phyloP scores from a whole-genome alignment of 805 yeast genomes.

The Saccharomycodes ludwigii region DNA sequence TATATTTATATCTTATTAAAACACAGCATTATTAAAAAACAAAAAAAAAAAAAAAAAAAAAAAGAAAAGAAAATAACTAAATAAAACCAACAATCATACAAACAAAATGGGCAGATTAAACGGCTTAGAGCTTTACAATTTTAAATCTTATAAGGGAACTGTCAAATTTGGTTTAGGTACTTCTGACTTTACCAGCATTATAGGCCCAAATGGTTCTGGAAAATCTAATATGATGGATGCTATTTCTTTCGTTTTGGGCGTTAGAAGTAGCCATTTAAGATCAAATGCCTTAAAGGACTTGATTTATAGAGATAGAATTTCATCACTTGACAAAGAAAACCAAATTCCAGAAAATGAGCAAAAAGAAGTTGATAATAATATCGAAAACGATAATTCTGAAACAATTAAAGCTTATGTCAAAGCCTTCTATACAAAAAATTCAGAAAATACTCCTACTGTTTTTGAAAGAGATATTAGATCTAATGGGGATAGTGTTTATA shows the following conservation, averaged over 20 bases:
- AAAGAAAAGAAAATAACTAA: neutral
- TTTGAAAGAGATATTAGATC: constrained; percentile 50
- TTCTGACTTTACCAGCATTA: constrained; percentile 74
- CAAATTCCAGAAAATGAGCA: constrained; percentile 16
- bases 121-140: constrained; percentile 70
- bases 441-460: constrained; percentile 42
- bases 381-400: constrained; percentile 10
- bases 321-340: constrained; percentile 14
- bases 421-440: constrained; percentile 55
- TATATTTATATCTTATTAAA: too few relatives aligned
- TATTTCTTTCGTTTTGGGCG: constrained; percentile 85
- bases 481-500: constrained; percentile 55
- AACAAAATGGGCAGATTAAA: constrained; percentile 70
- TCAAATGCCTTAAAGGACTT: constrained; percentile 64
- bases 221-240: constrained; percentile 98
- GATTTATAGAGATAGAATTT: constrained; percentile 60
- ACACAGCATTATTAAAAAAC: neutral
- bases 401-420: constrained; percentile 58
- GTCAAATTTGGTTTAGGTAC: constrained; percentile 73
- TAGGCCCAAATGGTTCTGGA: constrained; percentile 99
- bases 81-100: too few relatives aligned
- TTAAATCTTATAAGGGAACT: constrained; percentile 81
- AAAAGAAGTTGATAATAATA: neutral
- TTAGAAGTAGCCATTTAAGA: constrained; percentile 61
- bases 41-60: neutral